Evolutionary conservation across 202 grass and related monocot genomes (phyloP), one percentile per base, ranked within the genome.

Genomic region (Miscanthus sacchariflorus): DNA sequence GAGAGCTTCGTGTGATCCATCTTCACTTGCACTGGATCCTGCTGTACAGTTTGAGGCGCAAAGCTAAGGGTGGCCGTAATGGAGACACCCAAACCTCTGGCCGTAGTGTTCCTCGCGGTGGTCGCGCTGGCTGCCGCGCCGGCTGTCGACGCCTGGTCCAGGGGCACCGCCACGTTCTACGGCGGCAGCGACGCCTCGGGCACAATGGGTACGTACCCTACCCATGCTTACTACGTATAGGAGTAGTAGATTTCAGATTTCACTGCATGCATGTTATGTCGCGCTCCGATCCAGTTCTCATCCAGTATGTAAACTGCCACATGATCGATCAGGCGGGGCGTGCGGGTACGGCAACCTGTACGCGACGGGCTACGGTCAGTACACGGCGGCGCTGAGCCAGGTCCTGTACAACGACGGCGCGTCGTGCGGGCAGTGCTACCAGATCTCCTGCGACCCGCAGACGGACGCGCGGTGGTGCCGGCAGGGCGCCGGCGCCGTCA

Each of bases 341-440:
- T 95, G 93, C 83, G 93, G 93, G 73, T 95, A 95, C 44, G 93
- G 93, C 14, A 90, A 95, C 75, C 83, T 90, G 77, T 84, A 90
- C 88, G 21, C 3, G 13, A 68, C 76, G 77, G 92, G 92, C 5
- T 94, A 94, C 66, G 87, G 86, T 68, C 81, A 70, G 40, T 76
- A 74, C 70, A 91, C 93, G 13, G 88, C 90, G 74, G 93, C 93
- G 45, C 90, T 95, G 64, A 95, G 93, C 90, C 77, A 81, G 36
- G 86, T 67, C 42, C 76, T 95, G 11, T 95, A 87, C 76, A 87
- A 85, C 17, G 72, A 56, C n/a, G 92, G 92, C 11, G 64, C 69
- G 15, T 89, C 86, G 69, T 94, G 92, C 81, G 92, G 92, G 35
- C 69, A 90, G 77, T 94, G 92, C 88, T 94, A 84, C 78, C 73